Evolutionary conservation across 257 asterid genomes (phyloP).

Genomic region (Solanum boliviense): DNA sequence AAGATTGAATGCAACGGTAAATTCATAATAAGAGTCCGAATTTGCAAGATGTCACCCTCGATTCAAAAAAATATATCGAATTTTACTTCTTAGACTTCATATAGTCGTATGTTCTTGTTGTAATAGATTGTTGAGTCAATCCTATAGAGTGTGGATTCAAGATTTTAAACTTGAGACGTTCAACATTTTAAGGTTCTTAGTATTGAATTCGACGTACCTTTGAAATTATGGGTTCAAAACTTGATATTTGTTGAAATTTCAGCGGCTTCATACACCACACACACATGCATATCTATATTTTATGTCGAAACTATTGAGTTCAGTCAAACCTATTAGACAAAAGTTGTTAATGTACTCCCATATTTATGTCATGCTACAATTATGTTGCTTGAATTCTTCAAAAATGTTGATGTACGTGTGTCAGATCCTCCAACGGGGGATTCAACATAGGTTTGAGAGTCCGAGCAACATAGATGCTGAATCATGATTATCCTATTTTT

Average conservation of each 20-base stretch:
- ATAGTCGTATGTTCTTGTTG: background rate
- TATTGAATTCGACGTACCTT: background rate
- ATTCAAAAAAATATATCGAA: background rate
- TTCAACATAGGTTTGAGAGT: background rate
- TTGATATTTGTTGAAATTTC: background rate
- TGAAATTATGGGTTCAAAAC: background rate
- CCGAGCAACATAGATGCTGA: background rate
- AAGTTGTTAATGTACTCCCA: background rate
- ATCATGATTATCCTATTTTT: background rate
- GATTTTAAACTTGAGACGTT: background rate
- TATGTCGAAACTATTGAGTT: background rate
- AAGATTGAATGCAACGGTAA: background rate
- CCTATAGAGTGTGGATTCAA: background rate
- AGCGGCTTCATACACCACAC: background rate
- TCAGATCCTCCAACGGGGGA: background rate
- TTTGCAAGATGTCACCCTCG: background rate
- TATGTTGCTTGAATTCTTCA: background rate
- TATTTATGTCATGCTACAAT: background rate
- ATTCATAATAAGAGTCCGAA: background rate
- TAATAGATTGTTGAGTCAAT: background rate
- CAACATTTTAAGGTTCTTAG: background rate
- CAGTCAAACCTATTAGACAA: background rate
- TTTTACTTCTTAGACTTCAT: background rate
- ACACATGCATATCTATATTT: background rate
- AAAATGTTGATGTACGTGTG: background rate